phyloP scores from a whole-genome alignment of 305 asterid genomes.

The Rubia occidens region DNA sequence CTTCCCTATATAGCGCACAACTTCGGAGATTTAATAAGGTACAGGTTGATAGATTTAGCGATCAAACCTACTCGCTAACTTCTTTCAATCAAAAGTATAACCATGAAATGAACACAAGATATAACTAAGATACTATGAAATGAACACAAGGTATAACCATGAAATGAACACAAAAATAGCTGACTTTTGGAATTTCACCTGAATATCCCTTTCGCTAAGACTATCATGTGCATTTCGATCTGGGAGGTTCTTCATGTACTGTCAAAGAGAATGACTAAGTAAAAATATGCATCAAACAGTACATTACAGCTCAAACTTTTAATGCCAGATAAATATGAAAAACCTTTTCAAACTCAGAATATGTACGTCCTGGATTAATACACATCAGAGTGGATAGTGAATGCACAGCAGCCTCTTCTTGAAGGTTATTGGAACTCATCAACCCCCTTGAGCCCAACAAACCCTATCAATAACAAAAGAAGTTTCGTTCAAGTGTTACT shows the following conservation, averaged over 20 bases:
- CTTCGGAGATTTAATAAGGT: neutral
- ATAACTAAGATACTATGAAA: neutral
- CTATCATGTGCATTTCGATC: constrained; percentile 62
- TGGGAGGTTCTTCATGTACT: constrained; percentile 70
- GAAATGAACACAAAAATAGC: neutral
- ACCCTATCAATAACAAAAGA: constrained; percentile 37
- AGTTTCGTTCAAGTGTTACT: neutral
- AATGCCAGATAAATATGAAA: constrained; percentile 3
- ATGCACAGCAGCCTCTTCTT: constrained; percentile 69
- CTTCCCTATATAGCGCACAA: neutral
- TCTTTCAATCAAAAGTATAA: neutral
- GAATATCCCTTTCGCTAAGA: constrained; percentile 72
- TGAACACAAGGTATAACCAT: neutral
- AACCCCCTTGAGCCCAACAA: constrained; percentile 69
- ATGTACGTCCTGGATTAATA: constrained; percentile 73
- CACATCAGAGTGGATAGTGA: constrained; percentile 81
- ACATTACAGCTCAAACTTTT: neutral
- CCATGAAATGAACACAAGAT: neutral
- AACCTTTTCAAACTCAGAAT: constrained; percentile 83
- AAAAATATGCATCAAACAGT: constrained; percentile 9
- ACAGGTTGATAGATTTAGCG: neutral
- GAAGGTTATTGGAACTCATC: constrained; percentile 56
- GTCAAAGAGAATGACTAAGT: constrained; percentile 27
- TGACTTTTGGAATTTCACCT: constrained; percentile 36
- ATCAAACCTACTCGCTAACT: neutral